A percentile compares a stretch with the other conserved stretches of the same genome.
Evolutionary conservation across 169 alveolate genomes (phyloP).

Genomic region (Babesia divergens): DNA sequence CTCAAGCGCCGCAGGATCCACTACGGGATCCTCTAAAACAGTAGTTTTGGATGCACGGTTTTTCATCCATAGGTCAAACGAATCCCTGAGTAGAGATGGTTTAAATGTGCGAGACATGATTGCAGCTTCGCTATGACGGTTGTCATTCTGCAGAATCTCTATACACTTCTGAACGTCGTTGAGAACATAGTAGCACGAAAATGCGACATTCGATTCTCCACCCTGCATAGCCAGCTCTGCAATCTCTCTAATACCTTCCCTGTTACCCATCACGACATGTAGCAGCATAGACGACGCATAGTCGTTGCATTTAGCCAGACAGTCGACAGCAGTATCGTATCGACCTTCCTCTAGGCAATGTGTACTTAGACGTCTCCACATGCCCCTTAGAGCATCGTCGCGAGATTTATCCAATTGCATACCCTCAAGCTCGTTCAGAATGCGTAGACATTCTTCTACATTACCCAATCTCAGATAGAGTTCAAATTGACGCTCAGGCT

Average conservation of each 20-base stretch:
- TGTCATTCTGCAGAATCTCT: constrained; percentile 47
- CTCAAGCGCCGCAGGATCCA: constrained; percentile 16
- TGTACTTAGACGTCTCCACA: constrained; percentile 80
- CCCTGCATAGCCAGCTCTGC: constrained; percentile 55
- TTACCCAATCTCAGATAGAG: constrained; percentile 85
- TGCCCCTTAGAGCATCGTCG: constrained; percentile 60
- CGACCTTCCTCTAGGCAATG: constrained; percentile 70
- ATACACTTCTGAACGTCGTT: constrained; percentile 70
- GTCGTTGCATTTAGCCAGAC: constrained; percentile 72
- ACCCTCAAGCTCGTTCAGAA: constrained; percentile 5
- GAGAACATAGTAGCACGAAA: constrained; percentile 69
- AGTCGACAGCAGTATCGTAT: constrained; percentile 72
- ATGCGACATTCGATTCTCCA: constrained; percentile 65
- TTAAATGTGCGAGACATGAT: constrained; percentile 69
- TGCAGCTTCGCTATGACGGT: constrained; percentile 70
- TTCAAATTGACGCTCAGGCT: constrained; percentile 90
- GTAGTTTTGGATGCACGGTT: constrained; percentile 3
- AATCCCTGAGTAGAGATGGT: constrained; percentile 61
- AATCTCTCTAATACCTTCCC: constrained; percentile 40
- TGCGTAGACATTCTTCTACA: constrained; percentile 78
- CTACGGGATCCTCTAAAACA: constrained; percentile 1
- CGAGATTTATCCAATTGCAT: constrained; percentile 22
- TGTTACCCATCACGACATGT: constrained; percentile 61
- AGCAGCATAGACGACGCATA: constrained; percentile 70
- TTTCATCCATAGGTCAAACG: constrained; percentile 64